Conservation (phyloP, 768 basidiomycete species). For the Lepiota venenata region DNA sequence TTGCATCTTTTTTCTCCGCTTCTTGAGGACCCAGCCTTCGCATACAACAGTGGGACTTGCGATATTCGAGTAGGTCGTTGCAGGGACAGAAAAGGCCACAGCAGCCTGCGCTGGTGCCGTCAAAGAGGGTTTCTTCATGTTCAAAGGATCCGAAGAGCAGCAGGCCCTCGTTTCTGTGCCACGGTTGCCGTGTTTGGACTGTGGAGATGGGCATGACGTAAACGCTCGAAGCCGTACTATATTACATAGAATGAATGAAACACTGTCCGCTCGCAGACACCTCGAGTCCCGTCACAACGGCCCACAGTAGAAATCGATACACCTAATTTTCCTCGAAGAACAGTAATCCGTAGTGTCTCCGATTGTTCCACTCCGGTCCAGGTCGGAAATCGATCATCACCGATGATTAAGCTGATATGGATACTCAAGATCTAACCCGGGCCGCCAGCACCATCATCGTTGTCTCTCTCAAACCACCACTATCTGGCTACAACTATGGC, state of each 20-base stretch:
- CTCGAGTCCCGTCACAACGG: background rate
- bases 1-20: constrained; percentile 86
- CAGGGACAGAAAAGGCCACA: constrained; percentile 2
- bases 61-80: background rate
- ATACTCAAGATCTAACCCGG: constrained; percentile 11
- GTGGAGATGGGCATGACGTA: background rate
- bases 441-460: constrained; percentile 2
- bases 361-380: constrained; percentile 7
- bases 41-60: constrained; percentile 29
- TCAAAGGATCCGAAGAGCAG: background rate
- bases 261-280: background rate
- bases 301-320: constrained; percentile 1
- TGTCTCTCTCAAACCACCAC: constrained; percentile 24
- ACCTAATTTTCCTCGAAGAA: background rate
- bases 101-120: background rate
- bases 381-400: constrained; percentile 15
- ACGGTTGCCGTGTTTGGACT: background rate
- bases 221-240: background rate
- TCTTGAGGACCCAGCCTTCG: constrained; percentile 85
- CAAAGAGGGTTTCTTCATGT: background rate
- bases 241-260: background rate
- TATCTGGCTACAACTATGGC: constrained; percentile 48
- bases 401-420: constrained; percentile 17
- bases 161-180: too few species aligned
- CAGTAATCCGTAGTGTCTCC: background rate